Conservation (phyloP, 192 early-diverging fungal species). For the Piromyces sp. region DNA sequence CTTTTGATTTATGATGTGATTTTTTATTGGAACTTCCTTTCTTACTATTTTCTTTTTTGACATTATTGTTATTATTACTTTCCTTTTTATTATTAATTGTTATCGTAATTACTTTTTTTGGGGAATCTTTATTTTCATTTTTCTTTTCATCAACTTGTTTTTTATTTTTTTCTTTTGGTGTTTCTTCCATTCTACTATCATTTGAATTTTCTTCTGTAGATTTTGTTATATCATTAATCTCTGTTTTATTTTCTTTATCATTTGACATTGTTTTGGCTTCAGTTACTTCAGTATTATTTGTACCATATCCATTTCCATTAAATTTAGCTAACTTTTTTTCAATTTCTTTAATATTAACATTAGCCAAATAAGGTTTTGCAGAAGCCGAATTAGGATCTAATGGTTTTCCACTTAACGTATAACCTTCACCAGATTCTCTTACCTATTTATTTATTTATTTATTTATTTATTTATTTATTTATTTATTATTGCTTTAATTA, state of each 20-base stretch:
- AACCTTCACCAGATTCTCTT: constrained; percentile 41
- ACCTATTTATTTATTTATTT: not conserved
- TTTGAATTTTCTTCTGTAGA: too few relatives aligned
- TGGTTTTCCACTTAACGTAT: constrained; percentile 66
- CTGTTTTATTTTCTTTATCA: not conserved
- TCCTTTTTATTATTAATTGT: constrained; percentile 3
- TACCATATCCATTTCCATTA: not conserved
- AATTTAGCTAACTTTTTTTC: not conserved
- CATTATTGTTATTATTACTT: constrained; percentile 1
- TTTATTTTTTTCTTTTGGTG: not conserved
- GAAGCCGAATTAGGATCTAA: constrained; percentile 78
- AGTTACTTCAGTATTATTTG: not conserved
- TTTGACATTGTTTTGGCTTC: too few relatives aligned
- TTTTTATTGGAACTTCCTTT: constrained; percentile 4
- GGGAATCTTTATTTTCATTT: not conserved
- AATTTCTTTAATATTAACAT: not conserved
- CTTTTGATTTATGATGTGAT: too few relatives aligned
- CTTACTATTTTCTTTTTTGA: not conserved
- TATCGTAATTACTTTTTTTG: not conserved
- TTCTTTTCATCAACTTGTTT: not conserved
- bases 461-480: not conserved
- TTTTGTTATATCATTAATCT: too few relatives aligned
- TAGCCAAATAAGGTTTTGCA: constrained; percentile 53
- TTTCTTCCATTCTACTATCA: too few relatives aligned
- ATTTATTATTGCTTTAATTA: not conserved